phyloP scores from a whole-genome alignment of 129 eudicot genomes.

The Chrysanthemum seticuspe region DNA sequence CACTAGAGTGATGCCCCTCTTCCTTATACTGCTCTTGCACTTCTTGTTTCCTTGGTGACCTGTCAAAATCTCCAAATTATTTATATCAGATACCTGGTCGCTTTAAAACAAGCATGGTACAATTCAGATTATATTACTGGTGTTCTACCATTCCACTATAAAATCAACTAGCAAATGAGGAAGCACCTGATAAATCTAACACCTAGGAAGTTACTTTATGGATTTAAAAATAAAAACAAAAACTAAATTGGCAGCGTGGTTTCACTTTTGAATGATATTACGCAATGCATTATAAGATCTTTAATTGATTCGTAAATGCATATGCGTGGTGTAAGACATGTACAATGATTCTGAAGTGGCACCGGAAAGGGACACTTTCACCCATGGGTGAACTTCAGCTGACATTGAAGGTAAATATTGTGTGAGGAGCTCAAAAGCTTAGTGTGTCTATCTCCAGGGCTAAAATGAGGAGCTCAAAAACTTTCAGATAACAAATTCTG shows the following conservation, averaged over 20 bases:
- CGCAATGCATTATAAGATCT: background rate
- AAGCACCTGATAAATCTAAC: too few species aligned
- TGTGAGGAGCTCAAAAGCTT: background rate
- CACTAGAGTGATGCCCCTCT: background rate
- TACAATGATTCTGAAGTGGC: background rate
- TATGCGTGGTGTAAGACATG: constrained; percentile 3
- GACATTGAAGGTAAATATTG: background rate
- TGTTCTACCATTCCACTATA: too few species aligned
- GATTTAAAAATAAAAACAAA: too few species aligned
- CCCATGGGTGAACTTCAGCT: background rate
- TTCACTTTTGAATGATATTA: background rate
- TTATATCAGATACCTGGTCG: background rate
- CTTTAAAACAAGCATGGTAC: background rate
- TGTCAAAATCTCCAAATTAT: constrained; percentile 19
- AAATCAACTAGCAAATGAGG: too few species aligned
- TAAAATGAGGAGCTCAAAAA: too few species aligned
- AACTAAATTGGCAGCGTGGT: too few species aligned
- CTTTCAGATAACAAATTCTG: background rate
- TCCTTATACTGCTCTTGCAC: constrained; percentile 10
- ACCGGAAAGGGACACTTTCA: background rate
- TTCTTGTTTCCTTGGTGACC: constrained; percentile 31
- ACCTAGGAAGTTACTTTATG: too few species aligned
- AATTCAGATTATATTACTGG: too few species aligned
- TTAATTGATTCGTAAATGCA: background rate
- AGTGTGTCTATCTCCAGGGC: background rate